phyloP scores from a whole-genome alignment of 352 stramenopile genomes.

The Globisporangium recalcitrans region DNA sequence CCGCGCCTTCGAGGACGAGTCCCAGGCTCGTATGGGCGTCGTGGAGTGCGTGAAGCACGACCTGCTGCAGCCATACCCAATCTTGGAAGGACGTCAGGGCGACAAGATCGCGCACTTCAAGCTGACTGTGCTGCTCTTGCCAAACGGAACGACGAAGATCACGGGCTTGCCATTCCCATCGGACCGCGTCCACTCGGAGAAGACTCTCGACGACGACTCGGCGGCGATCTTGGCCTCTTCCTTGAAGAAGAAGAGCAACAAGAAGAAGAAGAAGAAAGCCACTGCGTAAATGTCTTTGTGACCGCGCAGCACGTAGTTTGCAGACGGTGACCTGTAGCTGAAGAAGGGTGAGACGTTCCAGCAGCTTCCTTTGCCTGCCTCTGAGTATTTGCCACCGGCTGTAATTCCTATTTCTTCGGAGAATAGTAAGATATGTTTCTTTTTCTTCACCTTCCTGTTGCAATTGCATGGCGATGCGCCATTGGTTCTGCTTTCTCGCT shows the following conservation, averaged over 20 bases:
- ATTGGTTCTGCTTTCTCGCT: constrained; percentile 1
- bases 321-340: neutral
- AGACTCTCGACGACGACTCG: constrained; percentile 91
- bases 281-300: constrained; percentile 32
- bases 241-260: constrained; percentile 92
- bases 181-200: constrained; percentile 90
- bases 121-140: constrained; percentile 97
- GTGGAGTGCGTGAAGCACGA: constrained; percentile 98
- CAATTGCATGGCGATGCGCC: neutral
- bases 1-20: constrained; percentile 93
- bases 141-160: constrained; percentile 94
- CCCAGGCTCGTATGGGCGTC: constrained; percentile 96
- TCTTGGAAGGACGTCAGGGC: constrained; percentile 92
- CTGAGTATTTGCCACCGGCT: neutral
- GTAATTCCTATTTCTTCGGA: constrained; percentile 30
- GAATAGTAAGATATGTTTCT: constrained; percentile 49
- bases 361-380: neutral
- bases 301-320: constrained; percentile 9
- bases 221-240: constrained; percentile 87
- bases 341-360: constrained; percentile 15
- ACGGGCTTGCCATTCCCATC: constrained; percentile 90
- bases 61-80: constrained; percentile 96
- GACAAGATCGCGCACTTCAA: constrained; percentile 99
- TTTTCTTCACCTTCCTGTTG: constrained; percentile 8
- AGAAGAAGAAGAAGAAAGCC: constrained; percentile 92